Evolutionary conservation across 306 rosid species (phyloP), one percentile per base, ranked within the genome.

Genomic region (Astragalus glycyphyllos): DNA sequence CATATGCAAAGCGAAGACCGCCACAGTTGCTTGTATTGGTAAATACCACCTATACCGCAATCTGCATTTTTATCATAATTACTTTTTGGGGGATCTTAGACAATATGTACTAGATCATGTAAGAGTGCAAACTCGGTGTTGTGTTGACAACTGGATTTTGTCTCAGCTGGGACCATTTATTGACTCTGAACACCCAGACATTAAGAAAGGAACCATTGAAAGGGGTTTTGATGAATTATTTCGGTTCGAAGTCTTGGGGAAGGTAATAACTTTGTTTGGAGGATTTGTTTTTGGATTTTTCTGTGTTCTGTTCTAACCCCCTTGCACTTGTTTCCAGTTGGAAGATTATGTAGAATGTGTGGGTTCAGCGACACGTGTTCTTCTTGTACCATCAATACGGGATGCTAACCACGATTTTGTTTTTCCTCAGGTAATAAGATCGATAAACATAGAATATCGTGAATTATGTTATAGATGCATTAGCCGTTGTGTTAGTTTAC

Each of bases 1-100:
- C 87, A 81, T 89, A 89, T 79, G 97, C 97, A 84, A 94, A 84
- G 73, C 86, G 81, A 78, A 94, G 83, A 75, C 81, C 66, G 10
- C 95, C 98, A 20, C 96, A 91, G 73, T 78, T 94, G 65, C 83
- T 94, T 73, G 79, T 94, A 77, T 85, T 94, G 96, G 97, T 91
- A 82, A 68, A 56, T 46, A 46, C 57, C 65, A 61, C 45, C 68
- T 11, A 6, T 44, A 37, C 74, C 59, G 78, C 60, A 77, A 35
- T 71, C 56, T 56, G 35, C 68, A 50, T 29, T 46, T 54, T 65
- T 37, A 50, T 58, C 50, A 47, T 15, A 13, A 64, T 46, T 78
- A 40, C 9, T 55, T 37, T 47, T 46, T 64, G 57, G 35, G 45
- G 9, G 67, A 32, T 61, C 73, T 59, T 68, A 20, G 55, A 60